Evolutionary conservation across 306 rosid species (phyloP).

Genomic region (Rosa lucieae): DNA sequence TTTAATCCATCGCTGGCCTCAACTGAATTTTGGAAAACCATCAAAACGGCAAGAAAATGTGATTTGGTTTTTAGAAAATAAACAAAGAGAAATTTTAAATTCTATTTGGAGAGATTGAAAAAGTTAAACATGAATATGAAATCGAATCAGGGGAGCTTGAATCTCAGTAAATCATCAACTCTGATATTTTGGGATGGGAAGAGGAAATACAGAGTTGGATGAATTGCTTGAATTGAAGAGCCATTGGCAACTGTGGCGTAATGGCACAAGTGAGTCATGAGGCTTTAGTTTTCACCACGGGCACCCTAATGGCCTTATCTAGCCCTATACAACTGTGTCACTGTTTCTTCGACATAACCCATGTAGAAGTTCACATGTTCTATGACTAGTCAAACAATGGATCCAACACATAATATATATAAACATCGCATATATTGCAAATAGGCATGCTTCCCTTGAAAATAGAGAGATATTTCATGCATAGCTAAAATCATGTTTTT

Average conservation of each 20-base stretch:
- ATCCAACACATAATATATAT: no score
- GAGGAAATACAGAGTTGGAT: background rate
- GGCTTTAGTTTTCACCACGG: background rate
- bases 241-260: background rate
- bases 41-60: background rate
- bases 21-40: background rate
- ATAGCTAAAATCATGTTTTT: no score
- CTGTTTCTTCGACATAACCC: no score
- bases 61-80: background rate
- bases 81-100: background rate
- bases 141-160: background rate
- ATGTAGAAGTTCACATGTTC: no score
- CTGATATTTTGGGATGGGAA: background rate
- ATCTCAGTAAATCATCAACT: background rate
- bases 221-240: background rate
- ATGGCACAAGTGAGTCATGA: background rate
- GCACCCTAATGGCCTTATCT: no score
- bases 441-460: no score
- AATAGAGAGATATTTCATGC: no score
- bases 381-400: no score
- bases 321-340: no score
- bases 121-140: background rate
- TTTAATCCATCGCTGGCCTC: conserved; percentile 3
- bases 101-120: background rate
- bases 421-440: no score